phyloP scores from a whole-genome alignment of 768 basidiomycete species.

The Mycena galopus region DNA sequence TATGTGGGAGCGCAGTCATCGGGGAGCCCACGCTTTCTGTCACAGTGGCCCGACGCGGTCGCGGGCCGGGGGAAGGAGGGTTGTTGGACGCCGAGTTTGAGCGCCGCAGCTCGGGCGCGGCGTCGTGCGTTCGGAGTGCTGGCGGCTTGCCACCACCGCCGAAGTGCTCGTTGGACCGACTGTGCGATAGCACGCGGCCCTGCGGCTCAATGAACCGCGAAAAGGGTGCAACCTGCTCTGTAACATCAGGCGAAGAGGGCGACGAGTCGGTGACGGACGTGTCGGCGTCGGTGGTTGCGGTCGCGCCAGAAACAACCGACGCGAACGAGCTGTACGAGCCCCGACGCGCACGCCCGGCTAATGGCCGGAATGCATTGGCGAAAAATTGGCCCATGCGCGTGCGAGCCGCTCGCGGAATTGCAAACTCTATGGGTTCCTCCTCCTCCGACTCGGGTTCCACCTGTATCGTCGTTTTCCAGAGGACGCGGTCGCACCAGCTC shows the following conservation, averaged over 20 bases:
- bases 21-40: slow-evolving; percentile 27
- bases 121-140: slow-evolving; percentile 14
- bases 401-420: slow-evolving; percentile 47
- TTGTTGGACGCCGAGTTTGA: slow-evolving; percentile 25
- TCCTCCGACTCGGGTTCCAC: slow-evolving; percentile 59
- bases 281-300: slow-evolving; percentile 36
- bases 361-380: slow-evolving; percentile 64
- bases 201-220: slow-evolving; percentile 40
- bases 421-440: slow-evolving; percentile 46
- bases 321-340: slow-evolving; percentile 52
- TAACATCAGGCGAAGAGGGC: slow-evolving; percentile 42
- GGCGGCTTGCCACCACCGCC: slow-evolving; percentile 36
- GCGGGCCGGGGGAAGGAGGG: slow-evolving; percentile 3
- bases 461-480: slow-evolving; percentile 82
- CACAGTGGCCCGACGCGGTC: slow-evolving; percentile 22
- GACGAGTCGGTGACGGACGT: slow-evolving; percentile 37
- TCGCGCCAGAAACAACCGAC: slow-evolving; percentile 33
- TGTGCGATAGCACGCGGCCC: slow-evolving; percentile 29
- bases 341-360: slow-evolving; percentile 52
- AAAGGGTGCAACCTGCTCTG: slow-evolving; percentile 38
- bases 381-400: slow-evolving; percentile 68
- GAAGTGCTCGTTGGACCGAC: slow-evolving; percentile 46
- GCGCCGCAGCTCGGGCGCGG: slow-evolving; percentile 1
- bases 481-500: slow-evolving; percentile 90
- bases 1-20: slow-evolving; percentile 23